Evolutionary conservation across 169 alveolate genomes (phyloP).

Genomic region (Perkinsus marinus): DNA sequence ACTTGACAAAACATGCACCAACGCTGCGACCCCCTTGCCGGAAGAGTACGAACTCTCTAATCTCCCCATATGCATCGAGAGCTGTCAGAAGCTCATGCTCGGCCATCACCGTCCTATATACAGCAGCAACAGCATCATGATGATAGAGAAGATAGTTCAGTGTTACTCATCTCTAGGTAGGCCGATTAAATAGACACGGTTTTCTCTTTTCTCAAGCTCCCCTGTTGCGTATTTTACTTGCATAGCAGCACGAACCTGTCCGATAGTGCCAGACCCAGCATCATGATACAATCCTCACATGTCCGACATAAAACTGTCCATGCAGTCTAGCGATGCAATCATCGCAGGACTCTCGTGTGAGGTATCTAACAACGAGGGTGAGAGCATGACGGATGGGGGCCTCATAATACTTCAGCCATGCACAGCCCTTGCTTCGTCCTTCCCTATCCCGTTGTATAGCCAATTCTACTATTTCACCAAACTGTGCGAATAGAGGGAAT

Average conservation of each 20-base stretch:
- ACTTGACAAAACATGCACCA: not conserved
- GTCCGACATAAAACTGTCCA: not conserved
- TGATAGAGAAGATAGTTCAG: not conserved
- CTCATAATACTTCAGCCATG: not conserved
- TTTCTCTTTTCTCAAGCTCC: not conserved
- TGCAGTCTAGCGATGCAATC: not conserved
- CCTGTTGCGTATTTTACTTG: not conserved
- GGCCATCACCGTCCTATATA: not conserved
- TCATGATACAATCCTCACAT: not conserved
- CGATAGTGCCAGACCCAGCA: not conserved
- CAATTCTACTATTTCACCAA: not conserved
- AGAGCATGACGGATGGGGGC: not conserved
- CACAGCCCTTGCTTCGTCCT: not conserved
- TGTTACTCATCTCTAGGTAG: not conserved
- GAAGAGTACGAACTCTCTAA: not conserved
- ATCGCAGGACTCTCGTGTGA: not conserved
- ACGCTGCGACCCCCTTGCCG: not conserved
- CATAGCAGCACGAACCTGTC: not conserved
- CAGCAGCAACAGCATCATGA: not conserved
- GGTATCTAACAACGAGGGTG: not conserved
- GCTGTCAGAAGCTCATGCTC: not conserved
- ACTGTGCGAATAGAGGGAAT: not conserved
- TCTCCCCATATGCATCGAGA: not conserved
- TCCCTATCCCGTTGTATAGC: not conserved
- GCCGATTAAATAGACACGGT: not conserved